These are phyloP conservation scores for Alloteropsis angusta DNA, from an alignment of 202 grass and related monocot genomes.

Conservation along the genomic window DNA sequence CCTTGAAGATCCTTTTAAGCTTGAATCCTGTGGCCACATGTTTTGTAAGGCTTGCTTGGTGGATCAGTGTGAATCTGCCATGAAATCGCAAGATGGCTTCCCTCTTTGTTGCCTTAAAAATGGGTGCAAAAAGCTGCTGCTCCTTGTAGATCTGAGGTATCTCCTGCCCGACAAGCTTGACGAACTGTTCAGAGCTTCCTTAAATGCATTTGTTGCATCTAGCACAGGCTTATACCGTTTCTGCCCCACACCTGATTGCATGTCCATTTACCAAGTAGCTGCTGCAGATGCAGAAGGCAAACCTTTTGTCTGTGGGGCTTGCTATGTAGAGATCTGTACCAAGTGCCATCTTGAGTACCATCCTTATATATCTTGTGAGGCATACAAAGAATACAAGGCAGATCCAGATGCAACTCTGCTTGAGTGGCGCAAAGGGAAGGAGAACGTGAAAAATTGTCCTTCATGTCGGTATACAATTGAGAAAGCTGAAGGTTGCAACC, in stretches of 20 bases:
- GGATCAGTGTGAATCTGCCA: conserved; percentile 70
- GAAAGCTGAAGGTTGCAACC: conserved; percentile 83
- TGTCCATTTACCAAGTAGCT: conserved; percentile 56
- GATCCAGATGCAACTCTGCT: conserved; percentile 57
- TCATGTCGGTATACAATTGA: conserved; percentile 72
- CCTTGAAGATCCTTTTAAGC: conserved; percentile 70
- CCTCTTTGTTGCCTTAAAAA: conserved; percentile 61
- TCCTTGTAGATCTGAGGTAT: conserved; percentile 56
- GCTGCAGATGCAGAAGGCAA: conserved; percentile 28
- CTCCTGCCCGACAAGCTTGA: conserved; percentile 56
- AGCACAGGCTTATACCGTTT: conserved; percentile 61
- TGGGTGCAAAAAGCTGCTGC: conserved; percentile 57
- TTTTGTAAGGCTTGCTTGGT: conserved; percentile 76
- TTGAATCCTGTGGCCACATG: conserved; percentile 78
- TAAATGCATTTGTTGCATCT: conserved; percentile 61
- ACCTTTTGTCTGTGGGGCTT: conserved; percentile 69
- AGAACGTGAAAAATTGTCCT: conserved; percentile 69
- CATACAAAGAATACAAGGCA: conserved; percentile 76
- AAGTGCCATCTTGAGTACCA: conserved; percentile 85
- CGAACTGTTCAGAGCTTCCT: conserved; percentile 76
- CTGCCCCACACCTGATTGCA: conserved; percentile 77
- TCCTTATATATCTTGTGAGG: conserved; percentile 69
- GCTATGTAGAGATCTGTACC: conserved; percentile 69
- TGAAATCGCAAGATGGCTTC: conserved; percentile 68
- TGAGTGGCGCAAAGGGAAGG: conserved; percentile 65